Percentiles rank a stretch among this genome's conserved stretches.
Evolutionary conservation across 129 eudicot species (phyloP).

Genomic region (Helichrysum umbraculigerum): DNA sequence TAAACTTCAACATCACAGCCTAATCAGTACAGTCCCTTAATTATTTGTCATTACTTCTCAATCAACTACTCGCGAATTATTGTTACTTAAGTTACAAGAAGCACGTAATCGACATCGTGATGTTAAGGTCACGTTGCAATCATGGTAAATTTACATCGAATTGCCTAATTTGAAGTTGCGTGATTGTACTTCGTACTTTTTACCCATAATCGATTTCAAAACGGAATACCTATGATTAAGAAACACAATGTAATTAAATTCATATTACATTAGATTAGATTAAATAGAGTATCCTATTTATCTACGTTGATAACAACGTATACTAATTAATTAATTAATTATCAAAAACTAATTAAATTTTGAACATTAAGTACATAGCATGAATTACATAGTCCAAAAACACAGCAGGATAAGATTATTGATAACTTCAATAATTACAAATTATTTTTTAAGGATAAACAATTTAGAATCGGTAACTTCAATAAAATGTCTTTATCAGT

Average conservation of each 20-base stretch:
- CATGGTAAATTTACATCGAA: not conserved
- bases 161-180: not conserved
- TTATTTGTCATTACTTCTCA: no score
- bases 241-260: no score
- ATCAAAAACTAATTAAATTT: no score
- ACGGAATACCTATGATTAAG: not conserved
- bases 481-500: slow-evolving; percentile 2
- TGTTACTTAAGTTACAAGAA: not conserved
- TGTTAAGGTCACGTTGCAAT: not conserved
- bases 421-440: no score
- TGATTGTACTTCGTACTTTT: not conserved
- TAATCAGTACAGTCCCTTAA: no score
- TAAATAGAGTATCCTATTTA: no score
- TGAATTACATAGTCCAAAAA: not conserved
- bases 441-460: not conserved
- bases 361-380: no score
- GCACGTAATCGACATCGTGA: not conserved
- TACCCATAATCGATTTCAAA: not conserved
- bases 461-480: not conserved
- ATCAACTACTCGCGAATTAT: not conserved
- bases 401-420: no score
- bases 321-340: no score
- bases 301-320: not conserved
- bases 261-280: no score
- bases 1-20: no score